phyloP scores from a whole-genome alignment of 352 stramenopile genomes.

The Phytophthora citricola region DNA sequence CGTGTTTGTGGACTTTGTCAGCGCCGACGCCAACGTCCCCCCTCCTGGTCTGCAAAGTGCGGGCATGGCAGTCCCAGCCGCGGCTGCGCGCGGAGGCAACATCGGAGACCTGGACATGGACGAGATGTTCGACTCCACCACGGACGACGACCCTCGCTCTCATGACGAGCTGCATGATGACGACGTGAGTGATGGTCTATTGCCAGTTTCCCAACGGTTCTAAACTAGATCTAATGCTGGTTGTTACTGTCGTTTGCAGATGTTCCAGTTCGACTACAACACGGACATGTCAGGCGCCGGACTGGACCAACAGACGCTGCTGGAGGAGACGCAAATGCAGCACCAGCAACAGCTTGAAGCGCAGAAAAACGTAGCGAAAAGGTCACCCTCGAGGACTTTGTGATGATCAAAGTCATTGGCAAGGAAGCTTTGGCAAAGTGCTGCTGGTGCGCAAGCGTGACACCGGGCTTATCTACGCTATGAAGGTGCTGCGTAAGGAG shows the following conservation, averaged over 20 bases:
- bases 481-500: slow-evolving; percentile 99
- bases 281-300: slow-evolving; percentile 51
- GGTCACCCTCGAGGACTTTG: slow-evolving; percentile 92
- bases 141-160: slow-evolving; percentile 60
- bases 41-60: slow-evolving; percentile 54
- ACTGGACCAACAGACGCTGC: slow-evolving; percentile 55
- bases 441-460: slow-evolving; percentile 96
- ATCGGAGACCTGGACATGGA: slow-evolving; percentile 87
- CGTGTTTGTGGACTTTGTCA: slow-evolving; percentile 86
- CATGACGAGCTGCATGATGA: slow-evolving; percentile 63
- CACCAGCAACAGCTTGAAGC: slow-evolving; percentile 46
- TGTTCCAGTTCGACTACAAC: slow-evolving; percentile 81
- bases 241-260: slow-evolving; percentile 39
- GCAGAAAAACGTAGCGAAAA: slow-evolving; percentile 68
- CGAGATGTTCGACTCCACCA: slow-evolving; percentile 80
- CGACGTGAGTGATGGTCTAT: slow-evolving; percentile 43
- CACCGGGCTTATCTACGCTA: slow-evolving; percentile 95
- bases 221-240: slow-evolving; percentile 5
- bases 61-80: slow-evolving; percentile 7
- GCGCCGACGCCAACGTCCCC: slow-evolving; percentile 76
- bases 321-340: slow-evolving; percentile 58
- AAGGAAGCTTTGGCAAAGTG: slow-evolving; percentile 97
- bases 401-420: slow-evolving; percentile 97
- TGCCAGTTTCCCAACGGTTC: not conserved
- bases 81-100: slow-evolving; percentile 38